These are phyloP conservation scores for Lagenidium giganteum DNA, from an alignment of 352 stramenopile species.

Conservation along the genomic window DNA sequence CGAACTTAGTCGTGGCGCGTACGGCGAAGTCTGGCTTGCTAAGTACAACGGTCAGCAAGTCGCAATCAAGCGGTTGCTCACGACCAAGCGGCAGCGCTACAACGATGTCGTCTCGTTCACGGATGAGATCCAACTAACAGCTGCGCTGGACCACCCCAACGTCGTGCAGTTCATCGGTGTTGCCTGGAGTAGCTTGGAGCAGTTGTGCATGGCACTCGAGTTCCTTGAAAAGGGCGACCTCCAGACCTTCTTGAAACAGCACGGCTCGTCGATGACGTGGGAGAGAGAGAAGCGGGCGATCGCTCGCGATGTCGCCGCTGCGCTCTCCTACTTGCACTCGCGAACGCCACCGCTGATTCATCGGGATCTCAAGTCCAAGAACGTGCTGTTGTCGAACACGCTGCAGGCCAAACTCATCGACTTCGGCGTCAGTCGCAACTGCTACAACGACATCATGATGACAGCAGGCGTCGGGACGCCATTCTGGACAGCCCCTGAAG, in stretches of 20 bases:
- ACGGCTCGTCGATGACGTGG: constrained; percentile 3
- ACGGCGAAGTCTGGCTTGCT: constrained; percentile 21
- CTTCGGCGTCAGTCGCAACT: too few relatives aligned
- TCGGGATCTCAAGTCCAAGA: constrained; percentile 11
- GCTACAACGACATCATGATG: too few relatives aligned
- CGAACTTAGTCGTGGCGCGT: too few relatives aligned
- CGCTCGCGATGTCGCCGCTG: constrained; percentile 18
- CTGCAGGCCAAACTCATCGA: background rate
- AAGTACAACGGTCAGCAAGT: constrained; percentile 9
- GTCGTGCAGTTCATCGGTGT: constrained; percentile 14
- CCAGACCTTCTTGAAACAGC: background rate
- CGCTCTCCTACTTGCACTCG: constrained; percentile 17
- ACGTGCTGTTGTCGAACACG: constrained; percentile 5
- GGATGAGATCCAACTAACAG: constrained; percentile 15
- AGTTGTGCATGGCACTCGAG: constrained; percentile 10
- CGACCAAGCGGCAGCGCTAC: background rate
- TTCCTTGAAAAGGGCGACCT: constrained; percentile 5
- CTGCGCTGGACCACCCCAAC: constrained; percentile 12
- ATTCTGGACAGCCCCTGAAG: too few relatives aligned
- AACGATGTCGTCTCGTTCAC: constrained; percentile 9
- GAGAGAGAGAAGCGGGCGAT: constrained; percentile 10
- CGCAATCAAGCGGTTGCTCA: constrained; percentile 19
- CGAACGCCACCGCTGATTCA: constrained; percentile 13
- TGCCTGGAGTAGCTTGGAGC: constrained; percentile 8
- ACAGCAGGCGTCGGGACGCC: too few relatives aligned